Evolutionary conservation across 2,329 filamentous ascomycete genomes (phyloP), one percentile per base, ranked within the genome.

Genomic region (Paracoccidioides lutzii): DNA sequence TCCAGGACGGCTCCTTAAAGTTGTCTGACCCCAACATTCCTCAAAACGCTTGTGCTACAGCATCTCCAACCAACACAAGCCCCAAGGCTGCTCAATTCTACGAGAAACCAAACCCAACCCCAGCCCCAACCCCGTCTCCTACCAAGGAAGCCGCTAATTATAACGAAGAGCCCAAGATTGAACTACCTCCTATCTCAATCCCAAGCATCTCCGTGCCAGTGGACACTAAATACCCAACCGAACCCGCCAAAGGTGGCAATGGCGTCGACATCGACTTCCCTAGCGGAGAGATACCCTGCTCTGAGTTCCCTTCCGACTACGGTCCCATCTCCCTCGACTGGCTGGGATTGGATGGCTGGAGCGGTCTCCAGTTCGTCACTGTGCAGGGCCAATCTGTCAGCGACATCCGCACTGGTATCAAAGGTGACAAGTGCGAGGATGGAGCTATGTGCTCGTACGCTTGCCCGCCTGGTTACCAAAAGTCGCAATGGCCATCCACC

Each of bases 381-480:
- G 72, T 68, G n/a, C 57, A 74, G 33, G 75, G 76, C 49, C 65
- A 75, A 12, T 66, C 78, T 52, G 85, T 94, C 66, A 76, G 73
- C 68, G 79, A 80, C 58, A 88, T 90, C 59, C 76, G 80, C 53
- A 83, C 83, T 43, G 82, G 79, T 32, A 71, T 83, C 49, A 74
- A 74, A 15, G 86, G 84, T 14, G 72, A 81, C 14, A 71, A 71
- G 58, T 91, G 88, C 74, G 69, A 65, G 7, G 64, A 76, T 8
- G 84, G 82, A 51, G 73, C 77, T 57, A 90, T 90, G 78, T 96
- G 91, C 78, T 95, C 90, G 1, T 97, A 97, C 67, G 84, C 88
- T 56, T 98, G 93, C 77, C 87, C 88, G n/a, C 74, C 83, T 33
- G 91, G 91, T 48, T 95, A 93, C 73, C 83, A 93, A 71, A 96